phyloP scores from a whole-genome alignment of 306 rosid genomes.

The Cucurbita moschata region DNA sequence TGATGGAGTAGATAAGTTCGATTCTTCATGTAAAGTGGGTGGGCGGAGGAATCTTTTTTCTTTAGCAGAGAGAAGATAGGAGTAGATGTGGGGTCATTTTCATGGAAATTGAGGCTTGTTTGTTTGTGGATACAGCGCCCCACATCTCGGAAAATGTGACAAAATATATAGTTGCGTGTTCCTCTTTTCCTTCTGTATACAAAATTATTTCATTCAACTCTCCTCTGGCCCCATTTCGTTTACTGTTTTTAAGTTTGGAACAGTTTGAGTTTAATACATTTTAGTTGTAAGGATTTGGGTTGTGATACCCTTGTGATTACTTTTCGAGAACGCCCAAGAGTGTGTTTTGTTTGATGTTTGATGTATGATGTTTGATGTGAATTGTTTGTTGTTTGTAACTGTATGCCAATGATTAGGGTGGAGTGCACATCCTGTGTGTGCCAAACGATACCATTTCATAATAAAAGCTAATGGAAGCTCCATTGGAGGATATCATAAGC shows the following conservation, averaged over 20 bases:
- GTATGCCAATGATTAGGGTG: conserved; percentile 42
- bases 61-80: not conserved
- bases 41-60: not conserved
- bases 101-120: not conserved
- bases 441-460: conserved; percentile 84
- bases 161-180: not conserved
- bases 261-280: not conserved
- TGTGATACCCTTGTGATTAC: not conserved
- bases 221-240: not conserved
- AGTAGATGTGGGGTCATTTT: not conserved
- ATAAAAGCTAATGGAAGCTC: conserved; percentile 83
- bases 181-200: not conserved
- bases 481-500: conserved; percentile 91
- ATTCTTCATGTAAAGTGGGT: not conserved
- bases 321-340: not conserved
- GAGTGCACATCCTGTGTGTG: conserved; percentile 93
- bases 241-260: not conserved
- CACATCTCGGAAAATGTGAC: not conserved
- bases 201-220: not conserved
- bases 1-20: not conserved
- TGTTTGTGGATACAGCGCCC: not conserved
- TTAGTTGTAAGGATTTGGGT: not conserved
- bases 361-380: not conserved
- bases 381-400: not conserved
- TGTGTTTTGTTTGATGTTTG: not conserved